Evolutionary conservation across 2,329 filamentous ascomycete genomes (phyloP), one percentile per base, ranked within the genome.

Genomic region (Amesomyces nigricolor): DNA sequence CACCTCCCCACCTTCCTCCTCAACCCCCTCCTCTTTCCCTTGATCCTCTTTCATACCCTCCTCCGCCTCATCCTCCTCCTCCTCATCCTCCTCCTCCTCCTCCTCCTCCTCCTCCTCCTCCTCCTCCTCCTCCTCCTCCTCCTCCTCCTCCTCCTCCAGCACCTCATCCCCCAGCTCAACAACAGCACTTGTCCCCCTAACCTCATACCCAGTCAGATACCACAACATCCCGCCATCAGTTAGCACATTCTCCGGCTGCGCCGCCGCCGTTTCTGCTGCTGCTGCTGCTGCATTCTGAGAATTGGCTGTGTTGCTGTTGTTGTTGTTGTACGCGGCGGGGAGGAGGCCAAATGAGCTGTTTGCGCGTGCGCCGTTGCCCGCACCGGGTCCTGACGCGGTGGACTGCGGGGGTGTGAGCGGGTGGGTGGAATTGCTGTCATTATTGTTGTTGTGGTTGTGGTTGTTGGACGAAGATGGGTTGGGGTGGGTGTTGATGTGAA

Each of bases 191-290:
- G 90, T 95, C 54, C 91, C 92, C 51, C 83, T 53, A 1, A 88
- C 87, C 50, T 94, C 83, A 67, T 95, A 95, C 8, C 82, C 79
- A 65, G 88, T 82, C 57, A 96, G 80, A 70, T 95, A 96, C 90
- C 91, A 96, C 7, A 89, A 83, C 11, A 95, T 77, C 35, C 92
- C 92, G 56, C 92, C 92, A 47, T 86, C 78, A 2, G 80, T 80
- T 44, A 90, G 74, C 11, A 79, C 74, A 37, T 83, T 80, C 29
- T 39, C 19, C n/a, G 8, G 26, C 22, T 35, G 37, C 26, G 8
- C 26, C 11, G 17, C 17, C 17, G 17, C 17, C 6, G 22, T n/a
- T 9, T 19, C 8, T 26, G n/a, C 16, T 37, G 16, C 19, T 14
- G 13, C 17, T 3, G 10, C 14, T 39, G 19, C n/a, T 39, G 38